phyloP scores from a whole-genome alignment of 2,329 filamentous ascomycete genomes.

The Grosmannia penicillata region DNA sequence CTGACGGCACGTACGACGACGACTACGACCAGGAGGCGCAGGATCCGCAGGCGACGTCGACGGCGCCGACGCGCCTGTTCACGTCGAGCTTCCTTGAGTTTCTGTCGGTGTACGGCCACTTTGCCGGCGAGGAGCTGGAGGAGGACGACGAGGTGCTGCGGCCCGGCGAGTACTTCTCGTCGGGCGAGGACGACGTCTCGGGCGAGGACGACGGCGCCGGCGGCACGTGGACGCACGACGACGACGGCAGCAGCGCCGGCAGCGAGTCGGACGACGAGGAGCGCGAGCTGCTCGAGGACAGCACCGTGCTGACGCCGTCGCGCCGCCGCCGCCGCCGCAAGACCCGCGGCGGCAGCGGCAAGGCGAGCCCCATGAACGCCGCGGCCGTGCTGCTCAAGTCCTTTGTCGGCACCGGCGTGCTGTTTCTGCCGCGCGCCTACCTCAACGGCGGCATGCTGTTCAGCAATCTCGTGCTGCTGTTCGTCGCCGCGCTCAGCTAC shows the following conservation, averaged over 20 bases:
- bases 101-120: constrained; percentile 87
- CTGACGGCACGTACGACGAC: constrained; percentile 33
- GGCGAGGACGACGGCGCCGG: constrained; percentile 30
- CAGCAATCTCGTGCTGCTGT: constrained; percentile 79
- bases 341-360: constrained; percentile 56
- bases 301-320: constrained; percentile 65
- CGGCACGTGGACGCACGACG: not conserved
- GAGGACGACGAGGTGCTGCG: constrained; percentile 85
- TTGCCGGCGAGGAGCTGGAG: constrained; percentile 90
- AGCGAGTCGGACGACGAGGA: constrained; percentile 44
- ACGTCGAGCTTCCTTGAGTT: constrained; percentile 95
- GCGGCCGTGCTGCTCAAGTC: constrained; percentile 84
- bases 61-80: constrained; percentile 54
- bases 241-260: constrained; percentile 17
- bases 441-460: constrained; percentile 97
- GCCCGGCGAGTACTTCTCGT: constrained; percentile 84
- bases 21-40: not conserved
- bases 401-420: constrained; percentile 89
- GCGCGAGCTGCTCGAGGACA: constrained; percentile 74
- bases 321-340: constrained; percentile 63
- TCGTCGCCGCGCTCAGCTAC: constrained; percentile 76
- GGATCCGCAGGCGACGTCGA: constrained; percentile 30
- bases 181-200: constrained; percentile 39
- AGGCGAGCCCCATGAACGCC: constrained; percentile 64
- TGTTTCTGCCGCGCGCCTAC: constrained; percentile 86